A percentile compares a stretch with the other conserved stretches of the same genome.
Conservation (phyloP, 2,329 filamentous ascomycete species). For the Cercospora sp. region DNA sequence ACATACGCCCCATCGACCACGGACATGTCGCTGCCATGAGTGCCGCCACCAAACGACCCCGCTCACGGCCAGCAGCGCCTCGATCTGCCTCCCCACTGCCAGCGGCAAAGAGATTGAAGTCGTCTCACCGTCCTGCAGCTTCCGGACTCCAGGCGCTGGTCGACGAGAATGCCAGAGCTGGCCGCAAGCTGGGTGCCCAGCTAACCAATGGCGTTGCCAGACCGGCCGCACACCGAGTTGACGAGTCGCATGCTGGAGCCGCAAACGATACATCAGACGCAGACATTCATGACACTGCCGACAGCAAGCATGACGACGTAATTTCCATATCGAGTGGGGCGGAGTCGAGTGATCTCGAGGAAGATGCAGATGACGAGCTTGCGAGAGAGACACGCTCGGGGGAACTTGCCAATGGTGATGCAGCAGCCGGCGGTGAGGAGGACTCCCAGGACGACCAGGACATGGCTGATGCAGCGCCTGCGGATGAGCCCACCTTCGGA, state of each 20-base stretch:
- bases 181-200: conserved; percentile 46
- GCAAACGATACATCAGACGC: conserved; percentile 42
- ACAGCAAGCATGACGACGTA: conserved; percentile 24
- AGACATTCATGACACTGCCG: conserved; percentile 41
- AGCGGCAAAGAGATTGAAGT: conserved; percentile 38
- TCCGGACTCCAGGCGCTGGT: conserved; percentile 38
- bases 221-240: conserved; percentile 53
- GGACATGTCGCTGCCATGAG: conserved; percentile 39
- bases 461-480: conserved; percentile 31
- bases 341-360: conserved; percentile 37
- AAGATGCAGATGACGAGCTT: conserved; percentile 25
- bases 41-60: conserved; percentile 36
- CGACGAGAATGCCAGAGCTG: conserved; percentile 38
- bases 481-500: conserved; percentile 70
- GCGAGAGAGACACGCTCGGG: conserved; percentile 2
- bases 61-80: conserved; percentile 33
- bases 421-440: conserved; percentile 31
- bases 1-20: background rate
- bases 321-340: conserved; percentile 52
- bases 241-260: conserved; percentile 59
- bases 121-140: conserved; percentile 35
- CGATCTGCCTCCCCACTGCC: conserved; percentile 33
- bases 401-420: conserved; percentile 27
- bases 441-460: conserved; percentile 31
- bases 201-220: conserved; percentile 56